A percentile compares a stretch with the other conserved stretches of the same genome.
Evolutionary conservation across 2,329 filamentous ascomycete genomes (phyloP).

Genomic region (Aspergillus jensenii): DNA sequence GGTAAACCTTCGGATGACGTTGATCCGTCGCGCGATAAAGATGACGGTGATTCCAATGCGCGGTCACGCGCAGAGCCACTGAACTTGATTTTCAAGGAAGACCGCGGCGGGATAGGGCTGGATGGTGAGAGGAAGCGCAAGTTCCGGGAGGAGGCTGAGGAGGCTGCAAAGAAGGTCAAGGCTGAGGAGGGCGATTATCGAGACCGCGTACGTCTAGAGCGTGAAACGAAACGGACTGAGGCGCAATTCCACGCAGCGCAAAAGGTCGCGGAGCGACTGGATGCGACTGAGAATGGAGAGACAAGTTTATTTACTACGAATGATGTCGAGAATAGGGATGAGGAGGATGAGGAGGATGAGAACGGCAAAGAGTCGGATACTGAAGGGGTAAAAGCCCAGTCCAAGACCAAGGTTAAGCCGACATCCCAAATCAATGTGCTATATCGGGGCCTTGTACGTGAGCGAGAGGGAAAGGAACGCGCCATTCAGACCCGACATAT

Average conservation of each 20-base stretch:
- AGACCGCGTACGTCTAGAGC: constrained; percentile 68
- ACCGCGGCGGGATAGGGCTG: constrained; percentile 78
- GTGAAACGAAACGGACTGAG: constrained; percentile 68
- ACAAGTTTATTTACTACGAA: constrained; percentile 7
- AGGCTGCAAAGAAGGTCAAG: constrained; percentile 59
- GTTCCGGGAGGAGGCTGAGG: constrained; percentile 61
- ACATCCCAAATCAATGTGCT: constrained; percentile 72
- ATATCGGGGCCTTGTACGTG: constrained; percentile 72
- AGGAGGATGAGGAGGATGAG: constrained; percentile 14
- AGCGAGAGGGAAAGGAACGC: constrained; percentile 61
- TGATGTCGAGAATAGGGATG: constrained; percentile 11
- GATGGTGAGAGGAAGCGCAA: constrained; percentile 82
- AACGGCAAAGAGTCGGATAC: constrained; percentile 1
- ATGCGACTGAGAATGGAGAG: constrained; percentile 50
- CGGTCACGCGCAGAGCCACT: constrained; percentile 68
- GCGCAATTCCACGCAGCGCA: constrained; percentile 74
- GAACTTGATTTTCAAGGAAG: constrained; percentile 72
- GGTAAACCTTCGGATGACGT: constrained; percentile 53
- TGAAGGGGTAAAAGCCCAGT: constrained; percentile 6
- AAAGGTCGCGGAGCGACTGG: constrained; percentile 76
- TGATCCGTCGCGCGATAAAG: background rate
- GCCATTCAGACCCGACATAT: constrained; percentile 31
- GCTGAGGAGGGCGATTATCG: constrained; percentile 70
- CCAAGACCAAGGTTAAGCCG: constrained; percentile 42
- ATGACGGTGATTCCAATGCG: constrained; percentile 12